Percentiles rank a stretch among this genome's conserved stretches.
Evolutionary conservation across 495 filamentous ascomycete genomes (phyloP).

Genomic region (Penicillium ucsense): DNA sequence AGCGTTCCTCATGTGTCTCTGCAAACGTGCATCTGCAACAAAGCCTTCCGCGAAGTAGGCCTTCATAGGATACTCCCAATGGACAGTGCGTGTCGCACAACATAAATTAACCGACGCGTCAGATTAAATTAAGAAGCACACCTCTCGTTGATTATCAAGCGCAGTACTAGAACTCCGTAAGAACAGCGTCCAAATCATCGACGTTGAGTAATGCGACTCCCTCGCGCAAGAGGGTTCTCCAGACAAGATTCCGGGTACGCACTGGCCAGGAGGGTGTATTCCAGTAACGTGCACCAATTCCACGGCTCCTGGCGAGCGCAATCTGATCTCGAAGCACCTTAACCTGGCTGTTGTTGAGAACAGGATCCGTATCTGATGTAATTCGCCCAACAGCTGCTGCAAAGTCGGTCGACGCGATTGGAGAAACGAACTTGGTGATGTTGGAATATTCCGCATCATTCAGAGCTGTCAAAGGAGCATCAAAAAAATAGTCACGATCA

Average conservation of each 20-base stretch:
- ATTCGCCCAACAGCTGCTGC: slow-evolving; percentile 30
- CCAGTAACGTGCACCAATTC: slow-evolving; percentile 66
- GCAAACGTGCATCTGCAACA: too few species aligned
- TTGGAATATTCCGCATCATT: slow-evolving; percentile 29
- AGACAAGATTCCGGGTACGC: slow-evolving; percentile 55
- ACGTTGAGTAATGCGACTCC: slow-evolving; percentile 68
- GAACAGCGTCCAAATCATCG: slow-evolving; percentile 58
- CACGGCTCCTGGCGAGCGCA: slow-evolving; percentile 47
- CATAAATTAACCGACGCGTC: too few species aligned
- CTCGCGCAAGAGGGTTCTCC: slow-evolving; percentile 55
- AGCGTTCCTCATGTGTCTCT: too few species aligned
- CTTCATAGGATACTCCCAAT: too few species aligned
- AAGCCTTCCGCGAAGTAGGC: too few species aligned
- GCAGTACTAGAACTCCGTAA: slow-evolving; percentile 22
- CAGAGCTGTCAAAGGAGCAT: slow-evolving; percentile 45
- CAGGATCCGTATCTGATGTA: slow-evolving; percentile 15
- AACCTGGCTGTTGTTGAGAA: slow-evolving; percentile 42
- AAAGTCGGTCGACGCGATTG: slow-evolving; percentile 43
- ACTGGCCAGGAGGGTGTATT: slow-evolving; percentile 59
- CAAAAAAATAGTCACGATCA: slow-evolving; percentile 52
- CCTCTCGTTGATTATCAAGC: too few species aligned
- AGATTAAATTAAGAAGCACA: too few species aligned
- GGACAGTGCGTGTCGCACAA: too few species aligned
- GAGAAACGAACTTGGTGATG: slow-evolving; percentile 37
- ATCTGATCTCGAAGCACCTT: slow-evolving; percentile 50